phyloP scores from a whole-genome alignment of 116 monocot genomes.

The Dioscorea cayenensis region DNA sequence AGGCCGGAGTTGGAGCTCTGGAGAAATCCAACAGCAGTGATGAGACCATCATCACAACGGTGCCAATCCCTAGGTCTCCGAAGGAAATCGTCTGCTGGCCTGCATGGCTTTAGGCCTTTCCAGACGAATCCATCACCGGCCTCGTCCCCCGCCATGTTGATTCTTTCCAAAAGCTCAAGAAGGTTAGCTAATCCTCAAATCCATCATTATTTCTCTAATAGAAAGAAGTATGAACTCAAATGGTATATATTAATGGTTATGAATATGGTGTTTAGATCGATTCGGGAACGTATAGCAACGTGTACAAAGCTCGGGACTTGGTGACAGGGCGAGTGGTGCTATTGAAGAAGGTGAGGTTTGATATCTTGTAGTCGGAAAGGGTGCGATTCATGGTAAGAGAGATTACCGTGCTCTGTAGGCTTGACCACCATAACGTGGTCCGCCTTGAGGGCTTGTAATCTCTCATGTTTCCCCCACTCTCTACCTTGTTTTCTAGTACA shows the following conservation, averaged over 20 bases:
- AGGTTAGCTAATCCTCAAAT: slow-evolving; percentile 13
- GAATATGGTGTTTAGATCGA: slow-evolving; percentile 37
- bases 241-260: neutral
- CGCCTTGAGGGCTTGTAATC: no score
- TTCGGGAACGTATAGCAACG: slow-evolving; percentile 89
- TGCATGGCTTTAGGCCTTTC: slow-evolving; percentile 39
- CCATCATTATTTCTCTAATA: neutral
- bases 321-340: slow-evolving; percentile 43
- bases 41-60: neutral
- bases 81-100: slow-evolving; percentile 29
- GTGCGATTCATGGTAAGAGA: slow-evolving; percentile 86
- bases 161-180: slow-evolving; percentile 53
- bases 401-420: slow-evolving; percentile 48
- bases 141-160: slow-evolving; percentile 37
- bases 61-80: slow-evolving; percentile 5
- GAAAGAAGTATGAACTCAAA: neutral
- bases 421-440: no score
- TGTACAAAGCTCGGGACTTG: slow-evolving; percentile 82
- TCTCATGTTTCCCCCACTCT: no score
- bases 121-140: slow-evolving; percentile 38
- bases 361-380: slow-evolving; percentile 59
- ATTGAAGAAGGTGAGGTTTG: slow-evolving; percentile 81
- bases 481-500: no score
- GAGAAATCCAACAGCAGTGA: neutral
- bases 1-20: neutral